These are phyloP conservation scores for Cryphonectria nitschkei DNA, from an alignment of 2,329 filamentous ascomycete species.

Conservation along the genomic window DNA sequence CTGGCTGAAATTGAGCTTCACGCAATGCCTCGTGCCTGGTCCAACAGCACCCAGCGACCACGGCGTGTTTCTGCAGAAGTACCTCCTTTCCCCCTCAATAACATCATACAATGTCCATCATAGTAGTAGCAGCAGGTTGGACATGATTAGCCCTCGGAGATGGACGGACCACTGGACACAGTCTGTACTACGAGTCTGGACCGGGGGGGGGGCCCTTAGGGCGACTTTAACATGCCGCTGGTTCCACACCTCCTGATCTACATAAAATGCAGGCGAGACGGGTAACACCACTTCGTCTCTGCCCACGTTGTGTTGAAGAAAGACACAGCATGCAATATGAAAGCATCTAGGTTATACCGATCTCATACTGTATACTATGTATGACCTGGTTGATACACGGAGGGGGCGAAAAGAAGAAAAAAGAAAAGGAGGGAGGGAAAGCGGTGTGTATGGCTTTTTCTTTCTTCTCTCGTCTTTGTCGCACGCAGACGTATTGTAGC, in stretches of 20 bases:
- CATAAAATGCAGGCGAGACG: not conserved
- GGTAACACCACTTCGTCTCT: not conserved
- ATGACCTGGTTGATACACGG: not conserved
- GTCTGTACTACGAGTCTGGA: not conserved
- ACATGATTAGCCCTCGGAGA: not conserved
- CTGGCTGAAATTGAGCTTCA: not conserved
- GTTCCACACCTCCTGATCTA: constrained; percentile 3
- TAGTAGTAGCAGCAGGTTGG: not conserved
- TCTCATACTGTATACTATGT: not conserved
- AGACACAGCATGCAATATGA: not conserved
- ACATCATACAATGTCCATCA: not conserved
- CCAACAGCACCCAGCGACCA: not conserved
- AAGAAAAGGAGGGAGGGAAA: not conserved
- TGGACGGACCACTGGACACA: not conserved
- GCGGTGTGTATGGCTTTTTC: not conserved
- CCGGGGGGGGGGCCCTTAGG: not conserved
- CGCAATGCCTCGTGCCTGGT: not conserved
- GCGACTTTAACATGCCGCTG: not conserved
- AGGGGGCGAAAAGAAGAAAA: not conserved
- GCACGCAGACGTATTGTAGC: not conserved
- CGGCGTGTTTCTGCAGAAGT: not conserved
- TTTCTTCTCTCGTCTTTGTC: not conserved
- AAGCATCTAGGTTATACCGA: not conserved
- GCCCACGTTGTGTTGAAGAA: not conserved
- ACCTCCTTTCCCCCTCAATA: not conserved